These are phyloP conservation scores for Trichomonascaceae sp. DNA, from an alignment of 1,139 yeast species.

Conservation along the genomic window DNA sequence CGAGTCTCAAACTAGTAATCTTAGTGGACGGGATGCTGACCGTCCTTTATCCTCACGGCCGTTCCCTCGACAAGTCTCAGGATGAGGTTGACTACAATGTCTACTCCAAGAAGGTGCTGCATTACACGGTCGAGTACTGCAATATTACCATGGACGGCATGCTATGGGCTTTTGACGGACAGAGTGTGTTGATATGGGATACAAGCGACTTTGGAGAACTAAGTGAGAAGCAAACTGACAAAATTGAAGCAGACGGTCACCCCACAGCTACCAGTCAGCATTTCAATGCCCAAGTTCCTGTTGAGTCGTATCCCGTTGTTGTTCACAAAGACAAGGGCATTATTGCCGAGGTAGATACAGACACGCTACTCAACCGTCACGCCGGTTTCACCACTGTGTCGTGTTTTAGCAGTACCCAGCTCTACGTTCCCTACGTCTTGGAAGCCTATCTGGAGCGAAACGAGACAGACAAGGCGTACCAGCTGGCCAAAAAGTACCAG, in stretches of 20 bases:
- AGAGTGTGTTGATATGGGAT: slow-evolving; percentile 23
- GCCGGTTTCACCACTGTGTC: slow-evolving; percentile 24
- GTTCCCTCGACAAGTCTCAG: not conserved
- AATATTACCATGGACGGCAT: slow-evolving; percentile 13
- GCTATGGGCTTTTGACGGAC: slow-evolving; percentile 32
- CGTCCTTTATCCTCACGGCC: slow-evolving; percentile 12
- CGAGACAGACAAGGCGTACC: slow-evolving; percentile 19
- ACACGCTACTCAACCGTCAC: slow-evolving; percentile 23
- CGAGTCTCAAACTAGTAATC: slow-evolving; percentile 13
- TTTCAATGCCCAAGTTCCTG: slow-evolving; percentile 10
- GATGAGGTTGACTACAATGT: not conserved
- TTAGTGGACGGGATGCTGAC: slow-evolving; percentile 25
- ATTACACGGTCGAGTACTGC: slow-evolving; percentile 19
- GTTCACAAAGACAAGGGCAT: slow-evolving; percentile 29
- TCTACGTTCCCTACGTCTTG: slow-evolving; percentile 25
- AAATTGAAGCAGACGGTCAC: not conserved
- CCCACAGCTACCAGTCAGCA: too few species aligned
- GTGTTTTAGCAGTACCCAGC: slow-evolving; percentile 24
- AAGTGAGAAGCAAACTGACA: not conserved
- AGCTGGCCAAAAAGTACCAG: slow-evolving; percentile 28
- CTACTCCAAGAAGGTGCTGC: slow-evolving; percentile 15
- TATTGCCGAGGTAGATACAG: slow-evolving; percentile 28
- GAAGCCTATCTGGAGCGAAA: slow-evolving; percentile 19
- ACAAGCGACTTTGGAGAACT: not conserved
- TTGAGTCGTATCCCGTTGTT: slow-evolving; percentile 31